A percentile compares a stretch with the other conserved stretches of the same genome.
Evolutionary conservation across 768 basidiomycete species (phyloP).

Genomic region (Mycena rebaudengoi): DNA sequence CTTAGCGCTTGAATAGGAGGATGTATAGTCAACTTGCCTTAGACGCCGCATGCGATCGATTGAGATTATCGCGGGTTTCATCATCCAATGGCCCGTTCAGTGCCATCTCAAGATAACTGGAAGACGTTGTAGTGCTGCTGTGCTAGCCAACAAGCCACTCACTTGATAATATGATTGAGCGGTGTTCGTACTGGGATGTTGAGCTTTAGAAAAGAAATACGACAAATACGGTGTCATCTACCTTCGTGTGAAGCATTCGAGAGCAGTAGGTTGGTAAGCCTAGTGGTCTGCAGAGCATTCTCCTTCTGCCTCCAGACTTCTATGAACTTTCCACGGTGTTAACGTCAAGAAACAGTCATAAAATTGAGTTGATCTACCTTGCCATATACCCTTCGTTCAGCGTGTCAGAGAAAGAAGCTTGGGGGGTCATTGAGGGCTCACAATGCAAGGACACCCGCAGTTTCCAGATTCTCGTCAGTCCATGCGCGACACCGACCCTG

Average conservation of each 20-base stretch:
- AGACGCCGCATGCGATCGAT: slow-evolving; percentile 77
- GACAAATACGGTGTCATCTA: slow-evolving; percentile 29
- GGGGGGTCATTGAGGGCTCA: no score
- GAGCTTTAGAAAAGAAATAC: neutral
- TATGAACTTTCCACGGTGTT: slow-evolving; percentile 65
- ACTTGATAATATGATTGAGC: slow-evolving; percentile 87
- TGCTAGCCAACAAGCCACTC: slow-evolving; percentile 25
- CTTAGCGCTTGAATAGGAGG: neutral
- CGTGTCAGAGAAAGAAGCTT: no score
- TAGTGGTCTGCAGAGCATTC: slow-evolving; percentile 72
- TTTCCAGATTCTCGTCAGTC: slow-evolving; percentile 87
- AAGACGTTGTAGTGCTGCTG: neutral
- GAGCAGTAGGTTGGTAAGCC: slow-evolving; percentile 75
- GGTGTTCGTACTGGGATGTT: slow-evolving; percentile 69
- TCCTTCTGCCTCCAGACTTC: slow-evolving; percentile 90
- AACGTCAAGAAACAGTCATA: neutral
- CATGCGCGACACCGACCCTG: slow-evolving; percentile 73
- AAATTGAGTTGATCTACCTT: slow-evolving; percentile 51
- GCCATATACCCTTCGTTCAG: no score
- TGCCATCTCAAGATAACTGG: slow-evolving; percentile 81
- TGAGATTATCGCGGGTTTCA: slow-evolving; percentile 80
- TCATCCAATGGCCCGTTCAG: slow-evolving; percentile 76
- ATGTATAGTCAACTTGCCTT: slow-evolving; percentile 50
- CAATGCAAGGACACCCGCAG: slow-evolving; percentile 78
- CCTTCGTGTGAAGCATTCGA: slow-evolving; percentile 89